Evolutionary conservation across 2,329 filamentous ascomycete species (phyloP).

Genomic region (Alternaria angustiovoidea): DNA sequence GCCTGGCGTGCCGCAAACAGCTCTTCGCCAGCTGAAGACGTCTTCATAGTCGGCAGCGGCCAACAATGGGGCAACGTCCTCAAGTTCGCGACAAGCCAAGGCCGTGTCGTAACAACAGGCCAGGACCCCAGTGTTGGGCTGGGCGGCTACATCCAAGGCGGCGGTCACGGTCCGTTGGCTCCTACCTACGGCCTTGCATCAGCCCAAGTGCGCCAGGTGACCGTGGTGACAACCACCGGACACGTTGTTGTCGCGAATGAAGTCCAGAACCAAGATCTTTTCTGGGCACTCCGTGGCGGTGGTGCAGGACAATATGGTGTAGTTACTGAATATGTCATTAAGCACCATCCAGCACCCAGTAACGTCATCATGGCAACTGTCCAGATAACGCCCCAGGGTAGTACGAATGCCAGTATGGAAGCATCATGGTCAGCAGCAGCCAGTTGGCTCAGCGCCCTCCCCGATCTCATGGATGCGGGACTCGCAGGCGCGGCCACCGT

Average conservation of each 20-base stretch:
- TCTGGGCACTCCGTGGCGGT: slow-evolving; percentile 26
- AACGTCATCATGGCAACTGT: slow-evolving; percentile 15
- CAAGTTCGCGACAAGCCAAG: neutral
- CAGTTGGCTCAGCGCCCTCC: neutral
- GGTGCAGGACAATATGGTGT: slow-evolving; percentile 26
- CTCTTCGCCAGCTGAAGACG: neutral
- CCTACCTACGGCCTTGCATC: slow-evolving; percentile 47
- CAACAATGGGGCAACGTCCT: neutral
- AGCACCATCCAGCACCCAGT: slow-evolving; percentile 17
- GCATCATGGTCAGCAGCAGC: neutral
- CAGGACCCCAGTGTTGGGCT: slow-evolving; percentile 56
- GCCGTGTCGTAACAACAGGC: slow-evolving; percentile 6
- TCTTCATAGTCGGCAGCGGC: neutral
- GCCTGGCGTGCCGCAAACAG: neutral
- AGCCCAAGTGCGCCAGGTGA: slow-evolving; percentile 21
- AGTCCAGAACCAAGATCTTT: slow-evolving; percentile 21
- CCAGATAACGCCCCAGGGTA: neutral
- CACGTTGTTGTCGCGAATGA: slow-evolving; percentile 19
- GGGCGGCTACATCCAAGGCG: slow-evolving; percentile 51
- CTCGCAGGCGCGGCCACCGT: neutral
- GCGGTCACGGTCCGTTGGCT: slow-evolving; percentile 61
- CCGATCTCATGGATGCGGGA: neutral
- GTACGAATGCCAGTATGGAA: neutral
- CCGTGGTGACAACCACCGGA: slow-evolving; percentile 19
- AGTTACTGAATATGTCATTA: slow-evolving; percentile 11